phyloP scores from a whole-genome alignment of 495 filamentous ascomycete genomes.

The Lichina pygmaea region DNA sequence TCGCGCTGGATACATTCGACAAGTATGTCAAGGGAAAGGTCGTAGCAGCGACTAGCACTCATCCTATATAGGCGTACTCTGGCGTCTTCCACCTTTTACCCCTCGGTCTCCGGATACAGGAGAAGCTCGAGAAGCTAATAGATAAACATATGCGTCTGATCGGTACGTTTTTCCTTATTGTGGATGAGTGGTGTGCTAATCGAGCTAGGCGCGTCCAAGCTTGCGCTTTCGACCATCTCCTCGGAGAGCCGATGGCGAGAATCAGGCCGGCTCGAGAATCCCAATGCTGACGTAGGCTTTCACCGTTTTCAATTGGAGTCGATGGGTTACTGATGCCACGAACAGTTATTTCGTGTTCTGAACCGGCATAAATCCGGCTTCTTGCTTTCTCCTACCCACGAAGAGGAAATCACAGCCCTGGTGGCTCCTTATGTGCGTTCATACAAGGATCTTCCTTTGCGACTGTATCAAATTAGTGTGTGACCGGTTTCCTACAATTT shows the following conservation, averaged over 20 bases:
- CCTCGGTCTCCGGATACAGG: slow-evolving; percentile 66
- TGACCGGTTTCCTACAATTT: background rate
- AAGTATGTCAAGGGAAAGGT: slow-evolving; percentile 16
- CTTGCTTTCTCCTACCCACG: slow-evolving; percentile 77
- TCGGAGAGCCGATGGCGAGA: slow-evolving; percentile 62
- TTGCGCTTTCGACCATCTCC: slow-evolving; percentile 71
- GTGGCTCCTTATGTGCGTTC: slow-evolving; percentile 50
- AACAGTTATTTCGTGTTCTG: slow-evolving; percentile 48
- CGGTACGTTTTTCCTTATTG: slow-evolving; percentile 18
- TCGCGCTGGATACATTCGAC: slow-evolving; percentile 55
- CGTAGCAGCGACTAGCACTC: background rate
- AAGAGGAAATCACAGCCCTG: slow-evolving; percentile 79
- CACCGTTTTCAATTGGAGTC: background rate
- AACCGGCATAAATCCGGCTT: slow-evolving; percentile 55
- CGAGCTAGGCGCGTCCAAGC: slow-evolving; percentile 47
- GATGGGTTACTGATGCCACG: background rate
- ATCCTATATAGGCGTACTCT: slow-evolving; percentile 33
- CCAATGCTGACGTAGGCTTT: slow-evolving; percentile 28
- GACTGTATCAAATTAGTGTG: slow-evolving; percentile 75
- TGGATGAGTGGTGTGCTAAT: background rate
- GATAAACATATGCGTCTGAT: slow-evolving; percentile 67
- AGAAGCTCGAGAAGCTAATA: slow-evolving; percentile 64
- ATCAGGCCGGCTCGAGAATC: slow-evolving; percentile 27
- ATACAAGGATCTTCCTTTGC: slow-evolving; percentile 63
- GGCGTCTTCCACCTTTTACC: slow-evolving; percentile 88